Conservation (phyloP, 306 rosid species). For the Astragalus glycyphyllos region DNA sequence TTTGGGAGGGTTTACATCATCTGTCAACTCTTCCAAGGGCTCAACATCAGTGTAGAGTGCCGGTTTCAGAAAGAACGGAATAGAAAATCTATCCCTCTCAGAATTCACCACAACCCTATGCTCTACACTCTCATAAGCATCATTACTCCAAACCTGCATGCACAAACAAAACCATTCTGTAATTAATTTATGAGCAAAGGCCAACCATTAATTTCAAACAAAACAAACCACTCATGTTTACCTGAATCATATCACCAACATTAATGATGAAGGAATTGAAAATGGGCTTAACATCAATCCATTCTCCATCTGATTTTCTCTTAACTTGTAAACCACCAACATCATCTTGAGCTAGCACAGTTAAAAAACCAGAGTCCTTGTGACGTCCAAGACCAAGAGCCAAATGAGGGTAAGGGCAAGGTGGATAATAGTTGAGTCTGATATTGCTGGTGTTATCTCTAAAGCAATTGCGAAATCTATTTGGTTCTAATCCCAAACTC, state of each 20-base stretch:
- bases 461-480: constrained; percentile 55
- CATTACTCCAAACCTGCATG: constrained; percentile 88
- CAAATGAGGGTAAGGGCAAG: constrained; percentile 71
- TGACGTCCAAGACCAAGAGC: constrained; percentile 91
- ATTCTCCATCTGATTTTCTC: constrained; percentile 65
- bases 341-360: constrained; percentile 77
- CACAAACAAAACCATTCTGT: background rate
- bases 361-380: constrained; percentile 77
- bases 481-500: constrained; percentile 64
- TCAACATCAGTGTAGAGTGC: constrained; percentile 58
- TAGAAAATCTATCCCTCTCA: constrained; percentile 66
- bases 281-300: constrained; percentile 72
- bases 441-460: constrained; percentile 59
- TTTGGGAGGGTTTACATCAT: constrained; percentile 59
- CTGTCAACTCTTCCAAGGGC: constrained; percentile 66
- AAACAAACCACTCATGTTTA: constrained; percentile 25
- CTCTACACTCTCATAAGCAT: constrained; percentile 74
- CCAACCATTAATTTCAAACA: background rate
- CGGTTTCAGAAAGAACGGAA: constrained; percentile 80
- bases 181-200: background rate
- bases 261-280: constrained; percentile 71
- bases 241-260: constrained; percentile 80
- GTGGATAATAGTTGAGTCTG: constrained; percentile 76
- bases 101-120: constrained; percentile 81
- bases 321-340: constrained; percentile 77